Base-by-base conservation (phyloP, 805 yeast genomes). In the Candida peoriensis region DNA sequence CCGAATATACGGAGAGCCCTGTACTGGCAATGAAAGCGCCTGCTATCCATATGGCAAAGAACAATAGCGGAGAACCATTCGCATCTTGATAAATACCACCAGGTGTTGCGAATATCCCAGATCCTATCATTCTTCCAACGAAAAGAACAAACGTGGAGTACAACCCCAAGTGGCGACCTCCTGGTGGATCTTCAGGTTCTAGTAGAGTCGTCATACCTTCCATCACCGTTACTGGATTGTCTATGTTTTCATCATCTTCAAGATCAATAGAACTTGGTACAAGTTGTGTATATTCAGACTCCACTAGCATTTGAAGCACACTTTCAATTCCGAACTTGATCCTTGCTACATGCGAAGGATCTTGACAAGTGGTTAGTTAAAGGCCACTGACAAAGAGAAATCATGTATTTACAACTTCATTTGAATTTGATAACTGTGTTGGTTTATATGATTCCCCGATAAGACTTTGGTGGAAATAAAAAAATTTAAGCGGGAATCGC, bases 21-120 rank as follows among this genome's bases (percentile, higher is more conserved):
- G 81, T 68, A 54, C 74, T 72, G 9, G 86, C 75, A 34, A 78
- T 61, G 8, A 68, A 38, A 1, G 80, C 78, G 5, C 85, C 80
- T 13, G 75, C 49, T 4, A 66, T 19, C 89, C 89, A 81, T 1
- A 81, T 73, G 0, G 63, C 38, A 30, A 79, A 66, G 48, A 79
- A 81, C 24, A 78, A 49, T 19, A 66, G 57, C 2, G 78, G 76
- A 3, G 81, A 78, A 11, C 82, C 76, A n/a, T 84, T 85, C 43
- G 76, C 74, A 43, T 80, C 82, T 29, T 68, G 13, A 19, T 33
- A 39, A 10, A 39, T 36, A 25, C 43, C 43, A 16, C 43, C 43
- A 0, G 88, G 79, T 1, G 78, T 74, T n/a, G 85, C 79, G 54
- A 80, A 78, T 9, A 81, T 79, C 1, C 89, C 89, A 1, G 85